Evolutionary conservation across 306 rosid genomes (phyloP), one percentile per base, ranked within the genome.

Genomic region (Fagus crenata): DNA sequence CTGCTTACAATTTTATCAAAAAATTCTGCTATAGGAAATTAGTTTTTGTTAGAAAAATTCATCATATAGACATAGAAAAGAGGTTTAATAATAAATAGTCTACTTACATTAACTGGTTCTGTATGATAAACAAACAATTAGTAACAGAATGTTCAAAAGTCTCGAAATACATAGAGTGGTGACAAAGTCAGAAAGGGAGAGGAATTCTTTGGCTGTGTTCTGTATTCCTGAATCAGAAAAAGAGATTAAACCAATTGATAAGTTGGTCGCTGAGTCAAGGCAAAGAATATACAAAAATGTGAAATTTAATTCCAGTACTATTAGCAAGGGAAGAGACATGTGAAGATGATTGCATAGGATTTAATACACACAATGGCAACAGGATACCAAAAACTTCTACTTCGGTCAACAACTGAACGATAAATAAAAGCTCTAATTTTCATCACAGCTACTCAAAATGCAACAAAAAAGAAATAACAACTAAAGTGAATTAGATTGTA

Each of bases 61-160:
- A 18, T 8, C 3, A 28, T 36, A 3, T 33, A 61, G 11, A 61
- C 68, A 15, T 61, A 13, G 8, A 64, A 14, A 2, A 39, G 13
- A 39, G 71, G 13, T 65, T 37, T 37, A 39, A 46, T 46, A 9
- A 60, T 1, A 17, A 17, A 28, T 60, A 22, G 43, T 41, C 43
- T 15, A 36, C 11, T 7, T 35, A 14, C 67, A 15, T 28, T 56
- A 49, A 46, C 31, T 7, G 76, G 69, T 71, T 78, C 61, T 71
- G 61, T 76, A 63, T 73, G 80, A 15, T 77, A 12, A 14, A 72
- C 81, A 85, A 82, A 85, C 84, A 40, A 70, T 86, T 84, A 89
- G 89, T 76, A 89, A 89, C 69, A 95, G 97, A 76, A 76, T 81
- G n/a, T 88, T 85, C 75, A 74, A 65, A 83, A 92, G 97, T 58